Percentiles rank a stretch among this genome's conserved stretches.
Evolutionary conservation across 441 rosid genomes (phyloP).

Genomic region (Bocquillonia castaneifolia): DNA sequence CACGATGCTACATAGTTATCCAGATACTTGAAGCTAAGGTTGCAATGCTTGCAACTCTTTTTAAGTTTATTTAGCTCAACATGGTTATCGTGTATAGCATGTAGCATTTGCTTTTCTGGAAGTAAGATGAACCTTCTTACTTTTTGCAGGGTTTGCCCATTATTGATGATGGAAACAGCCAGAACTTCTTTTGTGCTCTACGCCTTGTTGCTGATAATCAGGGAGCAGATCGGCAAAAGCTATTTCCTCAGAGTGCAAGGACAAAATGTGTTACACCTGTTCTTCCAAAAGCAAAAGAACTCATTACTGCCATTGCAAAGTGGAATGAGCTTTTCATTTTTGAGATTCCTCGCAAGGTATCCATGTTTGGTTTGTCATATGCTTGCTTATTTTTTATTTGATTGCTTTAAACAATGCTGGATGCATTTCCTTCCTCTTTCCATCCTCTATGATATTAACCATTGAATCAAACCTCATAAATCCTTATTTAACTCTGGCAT

Average conservation of each 20-base stretch:
- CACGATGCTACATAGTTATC: constrained; percentile 67
- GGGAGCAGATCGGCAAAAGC: constrained; percentile 84
- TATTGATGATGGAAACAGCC: constrained; percentile 88
- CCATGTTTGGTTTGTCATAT: neutral
- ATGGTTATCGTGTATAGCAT: neutral
- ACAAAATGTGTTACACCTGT: constrained; percentile 90
- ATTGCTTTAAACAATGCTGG: neutral
- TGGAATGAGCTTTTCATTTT: constrained; percentile 98
- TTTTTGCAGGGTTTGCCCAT: constrained; percentile 73
- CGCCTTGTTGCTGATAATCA: constrained; percentile 78
- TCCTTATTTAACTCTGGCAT: too few relatives aligned
- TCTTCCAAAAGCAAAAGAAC: constrained; percentile 34
- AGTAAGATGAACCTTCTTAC: constrained; percentile 16
- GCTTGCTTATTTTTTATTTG: neutral
- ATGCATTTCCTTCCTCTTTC: neutral
- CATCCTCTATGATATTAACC: neutral
- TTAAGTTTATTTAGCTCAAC: constrained; percentile 13
- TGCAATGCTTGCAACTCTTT: too few relatives aligned
- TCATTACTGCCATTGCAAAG: constrained; percentile 52
- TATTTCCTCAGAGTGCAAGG: constrained; percentile 98
- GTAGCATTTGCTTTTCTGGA: constrained; percentile 6
- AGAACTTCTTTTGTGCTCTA: constrained; percentile 80
- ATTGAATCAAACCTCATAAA: neutral
- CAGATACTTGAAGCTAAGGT: constrained; percentile 97
- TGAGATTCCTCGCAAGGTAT: constrained; percentile 90